Evolutionary conservation across 805 yeast genomes (phyloP).

Genomic region (Starmerella stigmatis): DNA sequence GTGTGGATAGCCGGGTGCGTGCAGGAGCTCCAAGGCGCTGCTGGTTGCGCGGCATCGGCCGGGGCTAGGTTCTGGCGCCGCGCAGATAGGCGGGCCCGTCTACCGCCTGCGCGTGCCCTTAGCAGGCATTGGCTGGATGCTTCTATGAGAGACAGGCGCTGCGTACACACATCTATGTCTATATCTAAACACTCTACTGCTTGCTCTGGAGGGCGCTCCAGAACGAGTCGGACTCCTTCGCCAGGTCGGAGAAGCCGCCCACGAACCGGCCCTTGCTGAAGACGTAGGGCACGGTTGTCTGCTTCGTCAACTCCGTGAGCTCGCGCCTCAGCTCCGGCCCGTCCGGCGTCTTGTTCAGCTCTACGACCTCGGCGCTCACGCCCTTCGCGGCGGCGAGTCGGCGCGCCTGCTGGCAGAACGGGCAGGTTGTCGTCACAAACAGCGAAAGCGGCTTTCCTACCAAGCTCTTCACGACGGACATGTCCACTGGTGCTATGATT

Average conservation of each 20-base stretch:
- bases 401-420: conserved; percentile 24
- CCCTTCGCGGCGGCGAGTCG: conserved; percentile 19
- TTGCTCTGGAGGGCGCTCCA: conserved; percentile 16
- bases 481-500: no score
- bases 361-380: conserved; percentile 32
- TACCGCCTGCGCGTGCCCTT: no score
- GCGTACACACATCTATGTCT: no score
- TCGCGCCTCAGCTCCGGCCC: conserved; percentile 46
- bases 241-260: conserved; percentile 34
- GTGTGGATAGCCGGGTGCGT: no score
- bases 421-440: conserved; percentile 24
- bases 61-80: no score
- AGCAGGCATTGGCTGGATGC: no score
- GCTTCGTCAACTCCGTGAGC: conserved; percentile 46
- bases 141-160: no score
- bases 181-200: no score
- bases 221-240: conserved; percentile 18
- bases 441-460: conserved; percentile 21
- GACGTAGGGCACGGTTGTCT: conserved; percentile 61
- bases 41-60: no score
- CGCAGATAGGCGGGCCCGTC: no score
- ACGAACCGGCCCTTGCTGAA: conserved; percentile 49
- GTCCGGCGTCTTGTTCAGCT: conserved; percentile 47
- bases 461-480: conserved; percentile 9
- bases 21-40: no score